Evolutionary conservation across 495 filamentous ascomycete genomes (phyloP).

Genomic region (Talaromyces borbonicus): DNA sequence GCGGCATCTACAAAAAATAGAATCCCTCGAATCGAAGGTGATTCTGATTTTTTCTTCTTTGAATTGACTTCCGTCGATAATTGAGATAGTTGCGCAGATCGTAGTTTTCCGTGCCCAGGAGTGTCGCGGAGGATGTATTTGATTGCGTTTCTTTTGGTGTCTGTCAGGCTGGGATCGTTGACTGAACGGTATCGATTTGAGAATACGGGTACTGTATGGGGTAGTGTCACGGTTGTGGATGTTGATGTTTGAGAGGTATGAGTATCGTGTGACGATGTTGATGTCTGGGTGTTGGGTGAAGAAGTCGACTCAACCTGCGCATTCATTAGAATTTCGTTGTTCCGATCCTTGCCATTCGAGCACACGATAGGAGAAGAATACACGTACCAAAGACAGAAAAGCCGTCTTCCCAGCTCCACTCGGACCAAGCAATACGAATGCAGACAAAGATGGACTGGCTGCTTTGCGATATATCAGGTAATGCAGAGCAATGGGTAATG

Average conservation of each 20-base stretch:
- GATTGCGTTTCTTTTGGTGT: constrained; percentile 61
- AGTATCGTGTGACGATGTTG: constrained; percentile 35
- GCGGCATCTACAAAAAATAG: constrained; percentile 86
- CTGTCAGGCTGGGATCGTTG: constrained; percentile 55
- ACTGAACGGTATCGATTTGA: constrained; percentile 61
- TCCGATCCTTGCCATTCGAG: neutral
- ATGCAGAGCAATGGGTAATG: constrained; percentile 72
- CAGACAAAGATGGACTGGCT: constrained; percentile 58
- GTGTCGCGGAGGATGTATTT: constrained; percentile 79
- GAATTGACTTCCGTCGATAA: constrained; percentile 27
- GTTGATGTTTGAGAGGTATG: constrained; percentile 76
- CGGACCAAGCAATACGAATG: constrained; percentile 79
- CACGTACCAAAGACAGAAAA: constrained; percentile 63
- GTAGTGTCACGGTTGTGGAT: constrained; percentile 61
- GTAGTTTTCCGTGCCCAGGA: constrained; percentile 90
- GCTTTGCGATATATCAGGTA: constrained; percentile 56
- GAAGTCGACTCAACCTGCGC: constrained; percentile 40
- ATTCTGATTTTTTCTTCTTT: constrained; percentile 34
- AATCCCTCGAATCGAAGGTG: constrained; percentile 58
- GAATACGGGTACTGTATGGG: constrained; percentile 48
- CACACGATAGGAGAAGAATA: constrained; percentile 4
- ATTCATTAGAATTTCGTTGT: neutral
- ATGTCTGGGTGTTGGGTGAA: constrained; percentile 19
- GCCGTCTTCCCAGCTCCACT: constrained; percentile 82
- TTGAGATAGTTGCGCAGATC: constrained; percentile 40